Evolutionary conservation across 495 filamentous ascomycete species (phyloP).

Genomic region (Staphylotrichum tortipilum): DNA sequence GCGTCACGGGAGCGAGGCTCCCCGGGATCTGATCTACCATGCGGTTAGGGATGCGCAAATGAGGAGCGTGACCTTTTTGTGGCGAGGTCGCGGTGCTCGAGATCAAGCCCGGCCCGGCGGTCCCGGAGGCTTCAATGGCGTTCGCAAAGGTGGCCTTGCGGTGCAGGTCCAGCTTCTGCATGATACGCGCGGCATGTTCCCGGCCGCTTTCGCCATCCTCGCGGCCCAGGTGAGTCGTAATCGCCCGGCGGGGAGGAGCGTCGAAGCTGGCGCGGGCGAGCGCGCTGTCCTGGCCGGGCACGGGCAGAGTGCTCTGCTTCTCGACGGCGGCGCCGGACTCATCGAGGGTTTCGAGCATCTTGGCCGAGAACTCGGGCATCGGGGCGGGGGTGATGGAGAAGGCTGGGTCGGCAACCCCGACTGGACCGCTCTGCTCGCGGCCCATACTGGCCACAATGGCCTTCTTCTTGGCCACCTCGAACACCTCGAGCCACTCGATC

Average conservation of each 20-base stretch:
- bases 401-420: constrained; percentile 65
- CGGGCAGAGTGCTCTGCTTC: constrained; percentile 54
- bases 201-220: constrained; percentile 57
- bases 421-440: constrained; percentile 45
- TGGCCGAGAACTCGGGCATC: constrained; percentile 81
- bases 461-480: constrained; percentile 86
- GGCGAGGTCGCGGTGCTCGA: constrained; percentile 29
- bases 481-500: constrained; percentile 83
- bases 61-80: constrained; percentile 17
- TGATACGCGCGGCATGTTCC: constrained; percentile 78
- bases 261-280: constrained; percentile 64
- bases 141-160: constrained; percentile 58
- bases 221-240: constrained; percentile 35
- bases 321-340: constrained; percentile 43
- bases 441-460: constrained; percentile 72
- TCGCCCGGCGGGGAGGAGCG: constrained; percentile 37
- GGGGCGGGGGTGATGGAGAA: constrained; percentile 86
- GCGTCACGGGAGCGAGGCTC: constrained; percentile 71
- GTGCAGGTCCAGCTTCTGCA: constrained; percentile 85
- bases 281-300: constrained; percentile 54
- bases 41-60: constrained; percentile 15
- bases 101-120: constrained; percentile 58
- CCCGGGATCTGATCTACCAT: constrained; percentile 36
- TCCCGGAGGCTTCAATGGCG: constrained; percentile 27
- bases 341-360: constrained; percentile 58